Conservation (phyloP, 192 early-diverging fungal species). For the Rhizoclosmatium globosum region DNA sequence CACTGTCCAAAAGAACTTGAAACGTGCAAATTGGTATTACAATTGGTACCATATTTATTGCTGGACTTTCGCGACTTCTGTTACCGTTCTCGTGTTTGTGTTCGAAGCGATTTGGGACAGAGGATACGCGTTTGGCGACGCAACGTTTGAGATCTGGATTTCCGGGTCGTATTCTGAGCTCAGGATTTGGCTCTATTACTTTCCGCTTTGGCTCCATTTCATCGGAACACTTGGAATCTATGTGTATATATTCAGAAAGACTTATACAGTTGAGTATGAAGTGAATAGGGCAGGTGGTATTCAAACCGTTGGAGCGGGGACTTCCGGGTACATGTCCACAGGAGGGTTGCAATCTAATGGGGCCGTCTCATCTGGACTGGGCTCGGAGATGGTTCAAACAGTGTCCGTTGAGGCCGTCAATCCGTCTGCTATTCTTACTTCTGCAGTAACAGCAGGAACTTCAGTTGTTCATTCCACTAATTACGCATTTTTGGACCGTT, state of each 20-base stretch:
- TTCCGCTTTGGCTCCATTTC: slow-evolving; percentile 12
- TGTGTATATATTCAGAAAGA: not conserved
- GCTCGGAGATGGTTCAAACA: not conserved
- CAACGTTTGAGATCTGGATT: slow-evolving; percentile 28
- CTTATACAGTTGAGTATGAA: not conserved
- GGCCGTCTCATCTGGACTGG: too few relatives aligned
- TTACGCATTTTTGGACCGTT: too few relatives aligned
- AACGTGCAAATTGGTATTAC: not conserved
- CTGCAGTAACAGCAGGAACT: too few relatives aligned
- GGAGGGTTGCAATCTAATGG: not conserved
- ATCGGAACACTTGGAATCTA: not conserved
- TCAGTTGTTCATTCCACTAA: too few relatives aligned
- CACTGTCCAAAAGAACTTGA: not conserved
- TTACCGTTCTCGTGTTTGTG: not conserved
- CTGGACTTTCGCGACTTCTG: not conserved
- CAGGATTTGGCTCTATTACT: slow-evolving; percentile 7
- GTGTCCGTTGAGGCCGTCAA: not conserved
- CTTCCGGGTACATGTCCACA: not conserved
- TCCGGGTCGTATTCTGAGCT: not conserved
- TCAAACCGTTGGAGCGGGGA: not conserved
- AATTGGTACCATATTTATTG: slow-evolving; percentile 3
- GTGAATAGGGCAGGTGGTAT: not conserved
- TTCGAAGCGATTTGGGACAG: not conserved
- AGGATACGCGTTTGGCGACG: slow-evolving; percentile 10
- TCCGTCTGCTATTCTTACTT: too few relatives aligned